A percentile compares a stretch with the other conserved stretches of the same genome.
Evolutionary conservation across 2,329 filamentous ascomycete species (phyloP).

Genomic region (Colletotrichum sp.): DNA sequence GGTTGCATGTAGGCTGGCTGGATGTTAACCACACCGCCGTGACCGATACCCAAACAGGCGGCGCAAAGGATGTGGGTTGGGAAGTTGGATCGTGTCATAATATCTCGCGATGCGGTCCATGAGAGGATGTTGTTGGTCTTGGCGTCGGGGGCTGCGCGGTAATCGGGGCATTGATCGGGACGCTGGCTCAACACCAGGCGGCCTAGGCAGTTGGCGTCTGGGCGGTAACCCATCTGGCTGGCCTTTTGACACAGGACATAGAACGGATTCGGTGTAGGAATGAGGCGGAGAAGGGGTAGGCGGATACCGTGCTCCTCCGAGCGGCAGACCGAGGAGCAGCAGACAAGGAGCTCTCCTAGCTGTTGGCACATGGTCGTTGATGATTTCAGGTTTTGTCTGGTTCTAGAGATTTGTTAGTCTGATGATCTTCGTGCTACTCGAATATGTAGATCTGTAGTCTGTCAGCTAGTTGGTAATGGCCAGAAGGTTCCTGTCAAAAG

Average conservation of each 20-base stretch:
- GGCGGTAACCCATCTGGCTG: background rate
- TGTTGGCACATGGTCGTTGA: background rate
- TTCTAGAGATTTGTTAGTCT: background rate
- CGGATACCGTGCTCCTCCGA: background rate
- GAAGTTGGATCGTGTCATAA: background rate
- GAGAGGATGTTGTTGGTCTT: background rate
- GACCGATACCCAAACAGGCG: background rate
- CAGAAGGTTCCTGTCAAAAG: background rate
- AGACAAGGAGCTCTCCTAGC: background rate
- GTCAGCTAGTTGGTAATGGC: background rate
- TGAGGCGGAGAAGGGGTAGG: background rate
- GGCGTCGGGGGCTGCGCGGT: background rate
- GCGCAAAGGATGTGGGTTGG: background rate
- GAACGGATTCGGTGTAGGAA: background rate
- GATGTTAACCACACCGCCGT: background rate
- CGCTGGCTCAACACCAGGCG: background rate
- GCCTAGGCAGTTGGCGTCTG: background rate
- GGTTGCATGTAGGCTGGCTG: background rate
- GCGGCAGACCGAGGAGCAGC: background rate
- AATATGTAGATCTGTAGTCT: background rate
- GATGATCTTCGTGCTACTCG: background rate
- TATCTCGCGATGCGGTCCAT: background rate
- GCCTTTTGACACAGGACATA: background rate
- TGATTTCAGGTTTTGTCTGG: background rate
- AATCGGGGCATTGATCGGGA: background rate